Base-by-base conservation (phyloP, 345 rosid species). In the Eucalyptus erythrocorys region DNA sequence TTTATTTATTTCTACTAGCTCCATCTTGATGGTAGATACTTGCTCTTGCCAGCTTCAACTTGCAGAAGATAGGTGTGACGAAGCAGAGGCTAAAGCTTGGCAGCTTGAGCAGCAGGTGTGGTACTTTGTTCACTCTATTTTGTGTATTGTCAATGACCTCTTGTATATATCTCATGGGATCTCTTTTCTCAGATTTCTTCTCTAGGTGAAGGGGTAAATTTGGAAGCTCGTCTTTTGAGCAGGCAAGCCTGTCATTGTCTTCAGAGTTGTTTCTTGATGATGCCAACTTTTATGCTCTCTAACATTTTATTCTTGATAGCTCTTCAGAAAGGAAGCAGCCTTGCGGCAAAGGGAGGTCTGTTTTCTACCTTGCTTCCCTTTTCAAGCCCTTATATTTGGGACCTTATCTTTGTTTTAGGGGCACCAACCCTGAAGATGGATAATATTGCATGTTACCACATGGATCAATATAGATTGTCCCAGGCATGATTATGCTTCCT, bases 281-380 rank as follows among this genome's bases (percentile, higher is more conserved):
- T 53, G 61, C 47, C 13, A 13, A 50, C 12, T 59, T 81, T 53
- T 80, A 37, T 32, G 34, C 51, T 59, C 79, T 57, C 87, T 87
- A 48, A 81, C 87, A 43, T 79, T 24, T 89, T 88, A 87, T 88
- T 89, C 80, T 89, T 47, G 88, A 90, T 90, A 68, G 49, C 89
- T 89, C 88, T 93, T 86, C 94, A 97, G 99, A 91, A 97, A 97
- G 92, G 99, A 96, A 92, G 98, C 97, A 89, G 96, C 97, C 87
- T 90, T 96, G 92, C 99, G 95, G 88, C 97, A 95, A 89, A 93
- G 95, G 92, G 99, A 97, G 99, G 99, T 97, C 68, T 86, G 96
- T 91, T 42, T 47, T 71, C 66, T 82, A 37, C 55, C 86, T 45
- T n/a, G 66, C 50, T 32, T 40, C 21, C 30, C 82, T 21, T 37